Conservation (phyloP, 176 grass and related monocot species). For the maize (Zea mays) region Zm-B73-REFERENCE-NAM-5.0 NC_050103.1:103401501-103402000, state of each 20-base stretch:
- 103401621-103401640: no score
- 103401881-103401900: conserved; percentile 50
- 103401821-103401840: neutral
- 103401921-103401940: conserved; percentile 44
- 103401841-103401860: neutral
- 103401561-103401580: no score
- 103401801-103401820: conserved; percentile 19
- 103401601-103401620: no score
- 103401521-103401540: no score
- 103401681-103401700: conserved; percentile 4
- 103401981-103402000: no score
- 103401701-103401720: conserved; percentile 16
- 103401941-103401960: no score
- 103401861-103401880: conserved; percentile 44
- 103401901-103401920: conserved; percentile 45
- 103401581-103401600: no score
- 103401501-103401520: no score
- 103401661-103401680: conserved; percentile 30
- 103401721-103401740: conserved; percentile 37
- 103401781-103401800: neutral
- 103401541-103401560: no score
- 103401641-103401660: conserved; percentile 35
- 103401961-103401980: no score
- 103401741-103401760: conserved; percentile 47
- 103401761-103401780: conserved; percentile 34